A percentile compares a stretch with the other conserved stretches of the same genome.
Evolutionary conservation across 2,329 filamentous ascomycete species (phyloP).

Genomic region (Talaromyces sp.): DNA sequence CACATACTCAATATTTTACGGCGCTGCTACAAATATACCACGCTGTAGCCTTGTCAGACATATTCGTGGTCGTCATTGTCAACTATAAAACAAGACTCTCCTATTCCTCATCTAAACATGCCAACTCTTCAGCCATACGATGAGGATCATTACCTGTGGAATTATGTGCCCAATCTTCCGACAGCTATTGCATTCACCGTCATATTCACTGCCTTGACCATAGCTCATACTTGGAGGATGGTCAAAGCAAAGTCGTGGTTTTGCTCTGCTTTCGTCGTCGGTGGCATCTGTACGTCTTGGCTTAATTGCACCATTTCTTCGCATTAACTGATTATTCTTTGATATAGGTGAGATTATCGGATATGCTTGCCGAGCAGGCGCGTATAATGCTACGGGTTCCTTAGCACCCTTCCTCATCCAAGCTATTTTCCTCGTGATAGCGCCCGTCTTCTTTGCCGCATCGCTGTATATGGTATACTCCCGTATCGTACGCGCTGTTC

Average conservation of each 20-base stretch:
- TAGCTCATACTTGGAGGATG: constrained; percentile 2
- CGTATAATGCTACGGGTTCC: constrained; percentile 1
- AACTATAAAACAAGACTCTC: neutral
- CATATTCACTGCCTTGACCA: neutral
- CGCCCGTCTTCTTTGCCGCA: constrained; percentile 13
- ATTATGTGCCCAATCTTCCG: constrained; percentile 12
- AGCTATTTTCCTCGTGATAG: constrained; percentile 13
- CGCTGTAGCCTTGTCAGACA: neutral
- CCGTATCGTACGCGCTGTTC: constrained; percentile 4
- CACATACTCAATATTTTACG: neutral
- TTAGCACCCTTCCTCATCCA: constrained; percentile 12
- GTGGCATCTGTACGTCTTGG: constrained; percentile 9
- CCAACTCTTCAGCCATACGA: constrained; percentile 3
- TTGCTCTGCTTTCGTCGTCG: constrained; percentile 6
- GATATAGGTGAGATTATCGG: constrained; percentile 10
- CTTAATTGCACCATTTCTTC: neutral
- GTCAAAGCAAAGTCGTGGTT: constrained; percentile 7
- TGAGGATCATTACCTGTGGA: constrained; percentile 6
- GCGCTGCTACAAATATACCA: neutral
- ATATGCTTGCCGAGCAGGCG: constrained; percentile 10
- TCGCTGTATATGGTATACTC: constrained; percentile 13
- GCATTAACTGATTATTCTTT: neutral
- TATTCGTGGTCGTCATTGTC: neutral
- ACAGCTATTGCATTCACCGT: neutral
- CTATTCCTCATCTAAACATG: neutral